These are phyloP conservation scores for Biscogniauxia mediterranea DNA, from an alignment of 2,329 filamentous ascomycete species.

Conservation along the genomic window DNA sequence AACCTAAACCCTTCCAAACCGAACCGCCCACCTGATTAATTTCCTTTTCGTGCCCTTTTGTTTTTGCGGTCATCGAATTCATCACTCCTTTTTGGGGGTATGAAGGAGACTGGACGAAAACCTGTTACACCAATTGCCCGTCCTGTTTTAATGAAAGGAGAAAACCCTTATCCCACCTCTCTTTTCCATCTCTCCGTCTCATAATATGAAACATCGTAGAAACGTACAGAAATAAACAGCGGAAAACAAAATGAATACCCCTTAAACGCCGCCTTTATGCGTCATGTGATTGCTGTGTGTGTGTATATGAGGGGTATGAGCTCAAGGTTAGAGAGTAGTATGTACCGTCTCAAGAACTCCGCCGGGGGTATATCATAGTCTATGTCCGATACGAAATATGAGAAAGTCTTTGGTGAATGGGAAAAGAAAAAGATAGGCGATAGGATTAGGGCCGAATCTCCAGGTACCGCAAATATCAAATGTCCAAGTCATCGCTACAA, in stretches of 20 bases:
- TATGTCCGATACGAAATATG: background rate
- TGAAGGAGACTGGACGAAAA: background rate
- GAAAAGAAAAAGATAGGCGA: background rate
- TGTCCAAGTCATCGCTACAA: too few species aligned
- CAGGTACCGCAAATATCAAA: too few species aligned
- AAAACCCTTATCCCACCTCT: background rate
- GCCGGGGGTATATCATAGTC: conserved; percentile 9
- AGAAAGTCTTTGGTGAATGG: background rate
- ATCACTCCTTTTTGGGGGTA: background rate
- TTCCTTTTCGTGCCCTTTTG: background rate
- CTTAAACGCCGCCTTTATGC: conserved; percentile 16
- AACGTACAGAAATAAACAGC: background rate
- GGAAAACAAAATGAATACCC: background rate
- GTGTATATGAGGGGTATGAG: conserved; percentile 5
- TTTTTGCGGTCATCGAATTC: background rate
- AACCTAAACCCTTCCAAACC: background rate
- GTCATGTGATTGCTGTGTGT: conserved; percentile 6
- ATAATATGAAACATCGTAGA: background rate
- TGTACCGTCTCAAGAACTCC: background rate
- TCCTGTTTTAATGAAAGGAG: background rate
- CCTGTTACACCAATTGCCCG: background rate
- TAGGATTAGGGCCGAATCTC: too few species aligned
- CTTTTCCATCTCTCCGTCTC: background rate
- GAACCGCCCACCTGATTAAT: background rate
- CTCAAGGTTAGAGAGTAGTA: background rate